phyloP scores from a whole-genome alignment of 768 basidiomycete genomes.

The Mrakia hoshinonis region DNA sequence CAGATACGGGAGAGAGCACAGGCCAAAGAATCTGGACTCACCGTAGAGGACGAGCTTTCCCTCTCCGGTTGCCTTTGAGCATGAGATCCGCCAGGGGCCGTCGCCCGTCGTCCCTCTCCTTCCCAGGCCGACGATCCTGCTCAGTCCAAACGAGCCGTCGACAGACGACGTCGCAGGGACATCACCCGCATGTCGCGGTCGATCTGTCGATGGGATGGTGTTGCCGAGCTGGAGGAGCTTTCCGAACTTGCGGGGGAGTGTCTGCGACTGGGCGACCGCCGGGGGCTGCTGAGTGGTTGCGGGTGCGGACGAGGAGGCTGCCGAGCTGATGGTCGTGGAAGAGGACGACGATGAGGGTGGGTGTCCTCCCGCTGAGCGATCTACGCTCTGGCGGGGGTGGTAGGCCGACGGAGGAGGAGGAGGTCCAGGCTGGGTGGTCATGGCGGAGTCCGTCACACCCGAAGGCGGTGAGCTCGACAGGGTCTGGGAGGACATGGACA shows the following conservation, averaged over 20 bases:
- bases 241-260: constrained; percentile 13
- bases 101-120: neutral
- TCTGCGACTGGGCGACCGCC: neutral
- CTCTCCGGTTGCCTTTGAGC: neutral
- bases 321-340: neutral
- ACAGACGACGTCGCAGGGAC: neutral
- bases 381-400: neutral
- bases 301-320: neutral
- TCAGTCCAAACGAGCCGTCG: neutral
- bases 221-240: neutral
- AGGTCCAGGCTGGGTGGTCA: neutral
- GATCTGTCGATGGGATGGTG: neutral
- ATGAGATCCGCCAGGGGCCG: constrained; percentile 1
- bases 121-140: neutral
- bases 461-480: too few species aligned
- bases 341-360: neutral
- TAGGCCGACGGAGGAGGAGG: neutral
- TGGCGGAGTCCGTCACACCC: neutral
- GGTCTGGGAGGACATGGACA: too few species aligned
- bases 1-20: neutral
- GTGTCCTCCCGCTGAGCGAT: neutral
- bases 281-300: neutral
- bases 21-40: neutral
- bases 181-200: neutral
- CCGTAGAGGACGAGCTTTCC: constrained; percentile 19